Conservation (phyloP, 495 filamentous ascomycete genomes). For the Achaetomiella virescens region DNA sequence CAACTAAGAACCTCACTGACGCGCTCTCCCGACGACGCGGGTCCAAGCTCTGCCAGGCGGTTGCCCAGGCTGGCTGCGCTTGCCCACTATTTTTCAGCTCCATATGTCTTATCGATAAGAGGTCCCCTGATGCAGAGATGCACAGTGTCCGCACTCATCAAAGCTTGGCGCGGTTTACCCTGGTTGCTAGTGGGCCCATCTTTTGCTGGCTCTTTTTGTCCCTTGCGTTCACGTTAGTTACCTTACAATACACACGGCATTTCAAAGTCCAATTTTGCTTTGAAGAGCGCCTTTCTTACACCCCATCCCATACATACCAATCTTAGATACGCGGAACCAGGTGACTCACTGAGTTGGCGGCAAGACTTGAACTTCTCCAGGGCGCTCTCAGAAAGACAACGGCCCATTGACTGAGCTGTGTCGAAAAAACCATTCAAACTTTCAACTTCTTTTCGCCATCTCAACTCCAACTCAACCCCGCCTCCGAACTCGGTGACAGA, state of each 20-base stretch:
- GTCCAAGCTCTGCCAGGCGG: constrained; percentile 7
- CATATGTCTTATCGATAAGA: constrained; percentile 14
- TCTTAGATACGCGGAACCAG: too few relatives aligned
- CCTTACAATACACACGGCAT: background rate
- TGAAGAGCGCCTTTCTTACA: background rate
- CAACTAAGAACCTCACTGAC: background rate
- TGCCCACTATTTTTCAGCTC: constrained; percentile 15
- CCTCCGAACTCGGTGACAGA: constrained; percentile 9
- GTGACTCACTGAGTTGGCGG: too few relatives aligned
- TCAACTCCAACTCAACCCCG: background rate
- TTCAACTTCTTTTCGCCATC: background rate
- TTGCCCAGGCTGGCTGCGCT: constrained; percentile 3
- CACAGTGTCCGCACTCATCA: background rate
- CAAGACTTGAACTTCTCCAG: too few relatives aligned
- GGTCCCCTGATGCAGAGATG: background rate
- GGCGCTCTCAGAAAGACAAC: too few relatives aligned
- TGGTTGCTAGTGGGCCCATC: background rate
- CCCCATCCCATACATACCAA: too few relatives aligned
- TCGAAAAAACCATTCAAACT: background rate
- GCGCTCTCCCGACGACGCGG: constrained; percentile 13
- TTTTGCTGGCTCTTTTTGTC: background rate
- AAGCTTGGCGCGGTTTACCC: background rate
- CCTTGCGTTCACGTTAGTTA: constrained; percentile 5
- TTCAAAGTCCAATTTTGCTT: background rate
- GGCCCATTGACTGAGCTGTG: too few relatives aligned